Percentiles rank a stretch among this genome's conserved stretches.
phyloP scores from a whole-genome alignment of 2,329 filamentous ascomycete species.

The Fusarium fracticaudum region DNA sequence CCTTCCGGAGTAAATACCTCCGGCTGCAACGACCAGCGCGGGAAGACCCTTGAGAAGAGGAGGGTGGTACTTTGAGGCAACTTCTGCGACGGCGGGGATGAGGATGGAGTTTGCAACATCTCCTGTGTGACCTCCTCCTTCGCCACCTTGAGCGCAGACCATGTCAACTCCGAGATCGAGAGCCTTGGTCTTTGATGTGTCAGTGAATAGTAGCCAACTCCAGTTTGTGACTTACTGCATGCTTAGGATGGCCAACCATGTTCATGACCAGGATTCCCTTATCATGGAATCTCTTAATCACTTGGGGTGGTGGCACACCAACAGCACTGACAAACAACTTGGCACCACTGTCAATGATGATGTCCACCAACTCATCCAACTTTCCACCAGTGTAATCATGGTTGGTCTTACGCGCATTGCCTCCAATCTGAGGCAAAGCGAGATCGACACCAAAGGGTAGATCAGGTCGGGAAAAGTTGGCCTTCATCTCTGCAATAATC shows the following conservation, averaged over 20 bases:
- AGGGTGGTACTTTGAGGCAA: conserved; percentile 77
- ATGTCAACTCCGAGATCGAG: conserved; percentile 88
- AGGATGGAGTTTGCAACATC: conserved; percentile 87
- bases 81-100: conserved; percentile 86
- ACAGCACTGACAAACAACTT: conserved; percentile 88
- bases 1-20: conserved; percentile 85
- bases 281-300: conserved; percentile 80
- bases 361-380: conserved; percentile 86
- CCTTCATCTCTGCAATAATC: conserved; percentile 89
- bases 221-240: conserved; percentile 65
- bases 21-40: conserved; percentile 87
- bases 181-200: conserved; percentile 67
- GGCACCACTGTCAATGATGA: conserved; percentile 86
- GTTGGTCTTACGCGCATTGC: conserved; percentile 85
- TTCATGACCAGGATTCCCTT: conserved; percentile 92
- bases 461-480: conserved; percentile 69
- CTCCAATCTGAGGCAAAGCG: conserved; percentile 88
- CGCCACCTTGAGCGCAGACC: conserved; percentile 90
- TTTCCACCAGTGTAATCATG: conserved; percentile 94
- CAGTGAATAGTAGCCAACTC: neutral
- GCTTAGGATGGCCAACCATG: conserved; percentile 94
- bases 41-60: conserved; percentile 73
- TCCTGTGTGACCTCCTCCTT: conserved; percentile 93
- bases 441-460: conserved; percentile 93
- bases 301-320: conserved; percentile 79